Percentiles rank a stretch among this genome's conserved stretches.
phyloP scores from a whole-genome alignment of 2,329 filamentous ascomycete species.

The Diplodia intermedia region DNA sequence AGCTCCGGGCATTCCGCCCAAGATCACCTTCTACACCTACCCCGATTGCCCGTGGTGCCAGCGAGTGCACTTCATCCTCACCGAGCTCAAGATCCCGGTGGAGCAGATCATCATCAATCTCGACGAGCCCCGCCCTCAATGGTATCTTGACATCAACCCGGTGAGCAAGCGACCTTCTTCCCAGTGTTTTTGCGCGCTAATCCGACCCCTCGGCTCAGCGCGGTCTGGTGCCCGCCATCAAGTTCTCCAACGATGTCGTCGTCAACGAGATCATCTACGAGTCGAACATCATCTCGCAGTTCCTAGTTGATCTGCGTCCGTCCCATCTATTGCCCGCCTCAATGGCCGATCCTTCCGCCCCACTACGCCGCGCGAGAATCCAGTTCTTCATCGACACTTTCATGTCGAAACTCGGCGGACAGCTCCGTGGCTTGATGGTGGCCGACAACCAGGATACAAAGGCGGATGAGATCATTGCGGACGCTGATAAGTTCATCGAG shows the following conservation, averaged over 20 bases:
- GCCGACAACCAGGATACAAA: constrained; percentile 56
- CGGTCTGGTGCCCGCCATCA: constrained; percentile 75
- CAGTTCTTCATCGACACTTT: constrained; percentile 76
- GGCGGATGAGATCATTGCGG: constrained; percentile 60
- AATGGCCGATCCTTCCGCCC: constrained; percentile 57
- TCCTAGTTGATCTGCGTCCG: constrained; percentile 72
- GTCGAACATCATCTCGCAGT: constrained; percentile 75
- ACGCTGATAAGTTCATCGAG: constrained; percentile 74
- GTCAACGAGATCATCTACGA: constrained; percentile 71
- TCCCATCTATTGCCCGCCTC: constrained; percentile 69
- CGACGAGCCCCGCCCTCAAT: constrained; percentile 68
- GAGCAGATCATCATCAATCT: constrained; percentile 79
- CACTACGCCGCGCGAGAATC: constrained; percentile 70
- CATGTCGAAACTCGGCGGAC: constrained; percentile 65
- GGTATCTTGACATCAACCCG: constrained; percentile 80
- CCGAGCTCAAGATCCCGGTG: constrained; percentile 69
- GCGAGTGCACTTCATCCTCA: constrained; percentile 74
- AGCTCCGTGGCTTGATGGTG: constrained; percentile 54
- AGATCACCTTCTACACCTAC: constrained; percentile 74
- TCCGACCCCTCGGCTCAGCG: constrained; percentile 50
- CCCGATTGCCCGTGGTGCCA: constrained; percentile 76
- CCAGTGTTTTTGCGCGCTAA: too few relatives aligned
- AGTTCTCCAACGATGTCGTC: constrained; percentile 61
- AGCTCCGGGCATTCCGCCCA: constrained; percentile 41
- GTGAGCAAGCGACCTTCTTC: constrained; percentile 43